Conservation (phyloP, 148 eudicot genomes). For the Chenopodium berlandieri region DNA sequence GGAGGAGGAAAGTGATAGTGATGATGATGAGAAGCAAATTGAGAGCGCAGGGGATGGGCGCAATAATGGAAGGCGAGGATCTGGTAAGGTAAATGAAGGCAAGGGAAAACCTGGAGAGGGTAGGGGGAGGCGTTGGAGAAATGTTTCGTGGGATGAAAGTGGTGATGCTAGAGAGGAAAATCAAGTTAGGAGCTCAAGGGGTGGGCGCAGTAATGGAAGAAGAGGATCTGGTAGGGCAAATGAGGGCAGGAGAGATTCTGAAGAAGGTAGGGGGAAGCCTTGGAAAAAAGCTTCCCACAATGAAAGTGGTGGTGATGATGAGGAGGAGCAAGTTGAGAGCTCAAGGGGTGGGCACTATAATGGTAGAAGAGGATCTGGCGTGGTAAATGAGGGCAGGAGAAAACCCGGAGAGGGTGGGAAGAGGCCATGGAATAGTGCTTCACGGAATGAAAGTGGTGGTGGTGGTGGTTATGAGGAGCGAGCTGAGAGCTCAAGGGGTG, state of each 20-base stretch:
- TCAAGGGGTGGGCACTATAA: slow-evolving; percentile 5
- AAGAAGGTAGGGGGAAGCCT: not conserved
- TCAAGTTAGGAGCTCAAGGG: slow-evolving; percentile 5
- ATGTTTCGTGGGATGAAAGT: not conserved
- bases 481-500: slow-evolving; percentile 2
- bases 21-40: slow-evolving; percentile 14
- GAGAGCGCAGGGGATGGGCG: not conserved
- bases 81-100: slow-evolving; percentile 4
- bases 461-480: not conserved
- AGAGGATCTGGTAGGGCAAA: slow-evolving; percentile 14
- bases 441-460: slow-evolving; percentile 5
- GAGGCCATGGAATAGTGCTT: not conserved
- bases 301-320: not conserved
- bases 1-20: slow-evolving; percentile 1
- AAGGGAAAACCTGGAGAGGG: not conserved
- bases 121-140: slow-evolving; percentile 12
- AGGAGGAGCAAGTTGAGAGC: slow-evolving; percentile 5
- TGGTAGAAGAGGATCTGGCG: slow-evolving; percentile 17
- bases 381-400: slow-evolving; percentile 14
- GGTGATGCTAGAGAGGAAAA: not conserved
- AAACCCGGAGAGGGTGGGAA: slow-evolving; percentile 11
- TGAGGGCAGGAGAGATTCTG: not conserved
- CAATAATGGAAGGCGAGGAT: slow-evolving; percentile 1
- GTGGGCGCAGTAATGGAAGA: slow-evolving; percentile 8
- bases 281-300: not conserved